Base-by-base conservation (phyloP, 768 basidiomycete species). In the Stropharia rugosoannulata region DNA sequence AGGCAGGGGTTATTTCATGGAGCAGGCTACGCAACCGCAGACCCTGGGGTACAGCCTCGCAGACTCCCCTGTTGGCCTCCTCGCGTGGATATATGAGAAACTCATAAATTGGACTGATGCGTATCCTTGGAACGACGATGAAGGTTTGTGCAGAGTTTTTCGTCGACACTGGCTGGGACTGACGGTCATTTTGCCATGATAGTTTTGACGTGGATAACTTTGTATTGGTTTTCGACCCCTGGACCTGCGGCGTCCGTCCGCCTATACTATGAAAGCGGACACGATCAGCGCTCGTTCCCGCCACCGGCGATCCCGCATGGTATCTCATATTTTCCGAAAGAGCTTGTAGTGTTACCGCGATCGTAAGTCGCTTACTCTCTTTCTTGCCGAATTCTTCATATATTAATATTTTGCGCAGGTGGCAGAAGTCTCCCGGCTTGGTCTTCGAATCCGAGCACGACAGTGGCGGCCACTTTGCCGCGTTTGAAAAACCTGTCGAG, bases 101-200 rank as follows among this genome's bases (percentile, higher is more conserved):
- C 59, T 81, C 13, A 70, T 76, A 25, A 64, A 68, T 29, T 81
- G 78, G 77, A 75, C 77, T 0, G 83, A 85, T 59, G 59, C 63
- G 1, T 84, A 86, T 64, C 73, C 73, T 0, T 86, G 84, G 83
- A 71, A 75, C 12, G 81, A 84, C 49, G 83, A 84, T 18, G 82
- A 85, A 69, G 73, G 85, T 78, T 46, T 9, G 19, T 22, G 36
- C 35, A 2, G 45, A 12, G 29, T 56, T 22, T 55, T 25, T 37
- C 39, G 32, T n/a, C 13, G 6, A 37, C 5, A 35, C 3, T 12
- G 16, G 6, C 29, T 32, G 29, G 1, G 9, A 7, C 5, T 32
- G 29, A 32, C 29, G 29, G 29, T 32, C 29, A 32, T 7, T 32
- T 32, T 6, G 29, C 29, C 29, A 7, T 32, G 1, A 32, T 32